Base-by-base conservation (phyloP, 2,329 filamentous ascomycete genomes). In the Nothopassalora personata region DNA sequence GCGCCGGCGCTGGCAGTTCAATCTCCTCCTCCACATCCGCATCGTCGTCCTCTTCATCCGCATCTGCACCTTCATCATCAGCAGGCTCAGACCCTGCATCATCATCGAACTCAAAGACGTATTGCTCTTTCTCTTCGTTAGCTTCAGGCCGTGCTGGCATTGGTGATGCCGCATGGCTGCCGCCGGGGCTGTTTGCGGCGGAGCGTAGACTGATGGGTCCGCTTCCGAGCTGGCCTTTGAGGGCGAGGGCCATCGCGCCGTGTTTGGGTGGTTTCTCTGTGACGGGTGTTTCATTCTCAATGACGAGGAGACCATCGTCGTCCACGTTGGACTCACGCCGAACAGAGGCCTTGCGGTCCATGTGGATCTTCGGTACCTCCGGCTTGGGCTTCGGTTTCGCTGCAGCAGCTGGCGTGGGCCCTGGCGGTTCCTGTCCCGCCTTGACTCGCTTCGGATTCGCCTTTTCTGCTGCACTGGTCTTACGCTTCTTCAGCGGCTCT, bases 141-240 rank as follows among this genome's bases (percentile, higher is more conserved):
- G 45, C 58, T 18, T 64, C 65, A 6, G 63, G 60, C 27, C 60
- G 56, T 28, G 56, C 52, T 7, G 60, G 56, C 46, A 60, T 58
- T 13, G 68, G 68, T 27, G 64, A 66, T 19, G 56, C 54, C 3
- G 57, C 63, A 34, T 63, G 67, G 43, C 64, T 70, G 57, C 58
- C 76, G 54, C 64, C 68, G 39, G 65, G 70, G 58, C 59, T 76
- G 58, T 70, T 77, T 7, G 76, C 75, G 0, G 76, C 77, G 60
- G 74, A 76, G 15, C 73, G 74, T 39, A 79, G 69, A 15, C 72
- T 75, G 48, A 78, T 77, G 2, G 77, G 77, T 3, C 76, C 76
- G 28, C 69, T 68, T 23, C 70, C 71, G 1, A 75, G 63, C 28
- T 67, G 66, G 2, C 70, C 69, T 28, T 62, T 62, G 3, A 72